A percentile compares a stretch with the other conserved stretches of the same genome.
Evolutionary conservation across 169 alveolate species (phyloP).

Genomic region (Perkinsus marinus): DNA sequence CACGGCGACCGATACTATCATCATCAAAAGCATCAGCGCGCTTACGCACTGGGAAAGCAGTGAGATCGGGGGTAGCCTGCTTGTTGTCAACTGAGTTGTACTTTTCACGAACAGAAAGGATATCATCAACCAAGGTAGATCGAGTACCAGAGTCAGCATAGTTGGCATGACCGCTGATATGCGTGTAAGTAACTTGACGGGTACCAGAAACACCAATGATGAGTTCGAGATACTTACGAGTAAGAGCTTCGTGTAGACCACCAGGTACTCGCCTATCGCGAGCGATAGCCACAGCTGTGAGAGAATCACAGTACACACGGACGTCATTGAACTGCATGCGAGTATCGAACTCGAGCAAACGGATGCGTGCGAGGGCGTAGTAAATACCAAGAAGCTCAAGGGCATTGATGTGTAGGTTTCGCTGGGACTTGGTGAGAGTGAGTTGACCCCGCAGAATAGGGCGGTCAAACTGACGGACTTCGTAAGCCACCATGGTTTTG

Average conservation of each 20-base stretch:
- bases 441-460: neutral
- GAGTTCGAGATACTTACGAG: neutral
- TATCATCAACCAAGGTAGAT: neutral
- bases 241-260: neutral
- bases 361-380: neutral
- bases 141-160: neutral
- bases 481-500: neutral
- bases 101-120: neutral
- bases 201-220: neutral
- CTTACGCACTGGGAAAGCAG: neutral
- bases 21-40: neutral
- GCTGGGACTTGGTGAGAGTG: neutral
- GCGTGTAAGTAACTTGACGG: neutral
- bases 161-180: neutral
- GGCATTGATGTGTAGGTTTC: neutral
- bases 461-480: neutral
- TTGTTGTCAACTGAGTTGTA: neutral
- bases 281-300: neutral
- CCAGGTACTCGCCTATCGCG: neutral
- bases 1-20: neutral
- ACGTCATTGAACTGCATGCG: neutral
- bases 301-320: neutral
- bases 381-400: neutral
- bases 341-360: neutral
- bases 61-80: neutral